These are phyloP conservation scores for Thelonectria discophora DNA, from an alignment of 2,329 filamentous ascomycete species.

Conservation along the genomic window DNA sequence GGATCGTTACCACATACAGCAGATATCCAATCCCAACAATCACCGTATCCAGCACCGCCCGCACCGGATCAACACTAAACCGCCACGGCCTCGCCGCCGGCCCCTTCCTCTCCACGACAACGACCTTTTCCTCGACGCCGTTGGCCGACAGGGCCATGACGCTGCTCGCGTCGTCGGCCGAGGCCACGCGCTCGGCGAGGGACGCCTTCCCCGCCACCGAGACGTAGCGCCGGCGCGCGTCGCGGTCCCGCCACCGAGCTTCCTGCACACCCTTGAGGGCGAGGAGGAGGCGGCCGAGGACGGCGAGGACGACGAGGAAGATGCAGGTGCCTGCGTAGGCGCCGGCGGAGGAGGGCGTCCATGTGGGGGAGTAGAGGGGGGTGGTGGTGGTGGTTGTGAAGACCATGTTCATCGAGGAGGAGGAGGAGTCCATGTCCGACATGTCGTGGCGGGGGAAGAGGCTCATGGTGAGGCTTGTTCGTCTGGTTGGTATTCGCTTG, in stretches of 20 bases:
- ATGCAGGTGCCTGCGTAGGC: conserved; percentile 90
- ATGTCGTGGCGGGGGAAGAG: conserved; percentile 39
- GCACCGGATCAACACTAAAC: conserved; percentile 78
- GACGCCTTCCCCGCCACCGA: conserved; percentile 72
- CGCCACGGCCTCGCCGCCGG: conserved; percentile 74
- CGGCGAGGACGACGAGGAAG: conserved; percentile 82
- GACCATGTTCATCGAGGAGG: conserved; percentile 55
- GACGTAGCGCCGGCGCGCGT: conserved; percentile 80
- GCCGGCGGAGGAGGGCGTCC: conserved; percentile 76
- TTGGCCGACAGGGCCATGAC: conserved; percentile 74
- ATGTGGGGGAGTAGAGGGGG: conserved; percentile 68
- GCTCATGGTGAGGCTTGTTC: conserved; percentile 29
- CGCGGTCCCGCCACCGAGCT: conserved; percentile 72
- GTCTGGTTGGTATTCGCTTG: not conserved
- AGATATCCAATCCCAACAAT: conserved; percentile 84
- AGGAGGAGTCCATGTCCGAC: conserved; percentile 32
- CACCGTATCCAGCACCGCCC: conserved; percentile 75
- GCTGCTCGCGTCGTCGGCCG: conserved; percentile 69
- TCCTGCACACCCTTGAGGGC: conserved; percentile 74
- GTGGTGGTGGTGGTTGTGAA: conserved; percentile 68
- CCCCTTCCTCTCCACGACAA: conserved; percentile 71
- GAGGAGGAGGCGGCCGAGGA: conserved; percentile 74
- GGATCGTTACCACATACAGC: too few species aligned
- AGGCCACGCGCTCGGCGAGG: conserved; percentile 66
- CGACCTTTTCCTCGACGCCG: conserved; percentile 82